phyloP scores from a whole-genome alignment of 139 green algal species.

The Volvox reticuliferus region DNA sequence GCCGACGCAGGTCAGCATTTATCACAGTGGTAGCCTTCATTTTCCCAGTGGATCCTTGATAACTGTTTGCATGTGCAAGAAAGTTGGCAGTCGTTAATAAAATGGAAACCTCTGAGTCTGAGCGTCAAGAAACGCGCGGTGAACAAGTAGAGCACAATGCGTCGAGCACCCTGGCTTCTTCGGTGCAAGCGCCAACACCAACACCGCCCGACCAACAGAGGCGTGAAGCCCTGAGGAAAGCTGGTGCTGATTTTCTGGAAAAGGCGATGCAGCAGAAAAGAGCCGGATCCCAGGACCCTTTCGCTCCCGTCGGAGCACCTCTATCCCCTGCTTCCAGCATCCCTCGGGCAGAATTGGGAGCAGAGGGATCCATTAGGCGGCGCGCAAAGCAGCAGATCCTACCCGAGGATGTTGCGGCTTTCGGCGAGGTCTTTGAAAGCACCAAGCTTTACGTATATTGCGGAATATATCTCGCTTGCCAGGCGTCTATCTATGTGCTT shows the following conservation, averaged over 20 bases:
- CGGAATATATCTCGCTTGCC: constrained; percentile 23
- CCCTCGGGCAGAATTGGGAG: not conserved
- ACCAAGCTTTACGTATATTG: constrained; percentile 48
- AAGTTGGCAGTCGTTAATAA: too few relatives aligned
- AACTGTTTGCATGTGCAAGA: too few relatives aligned
- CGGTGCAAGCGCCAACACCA: not conserved
- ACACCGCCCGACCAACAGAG: not conserved
- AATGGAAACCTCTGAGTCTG: not conserved
- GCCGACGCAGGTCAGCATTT: too few relatives aligned
- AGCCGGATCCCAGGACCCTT: constrained; percentile 26
- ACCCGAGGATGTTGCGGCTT: constrained; percentile 23
- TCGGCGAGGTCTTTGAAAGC: constrained; percentile 31
- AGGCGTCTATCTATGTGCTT: constrained; percentile 21
- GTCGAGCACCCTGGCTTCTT: not conserved
- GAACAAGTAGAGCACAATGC: too few relatives aligned
- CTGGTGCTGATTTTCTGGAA: constrained; percentile 24
- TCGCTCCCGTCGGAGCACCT: not conserved
- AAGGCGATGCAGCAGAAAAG: constrained; percentile 22
- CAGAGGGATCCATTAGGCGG: not conserved
- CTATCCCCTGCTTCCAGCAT: not conserved
- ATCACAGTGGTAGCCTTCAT: too few relatives aligned
- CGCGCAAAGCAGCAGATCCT: constrained; percentile 3
- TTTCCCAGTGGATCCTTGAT: too few relatives aligned
- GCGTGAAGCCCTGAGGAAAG: constrained; percentile 20
- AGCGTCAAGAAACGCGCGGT: not conserved